A percentile compares a stretch with the other conserved stretches of the same genome.
phyloP scores from a whole-genome alignment of 805 yeast species.

The Kluyveromyces dobzhanskii region DNA sequence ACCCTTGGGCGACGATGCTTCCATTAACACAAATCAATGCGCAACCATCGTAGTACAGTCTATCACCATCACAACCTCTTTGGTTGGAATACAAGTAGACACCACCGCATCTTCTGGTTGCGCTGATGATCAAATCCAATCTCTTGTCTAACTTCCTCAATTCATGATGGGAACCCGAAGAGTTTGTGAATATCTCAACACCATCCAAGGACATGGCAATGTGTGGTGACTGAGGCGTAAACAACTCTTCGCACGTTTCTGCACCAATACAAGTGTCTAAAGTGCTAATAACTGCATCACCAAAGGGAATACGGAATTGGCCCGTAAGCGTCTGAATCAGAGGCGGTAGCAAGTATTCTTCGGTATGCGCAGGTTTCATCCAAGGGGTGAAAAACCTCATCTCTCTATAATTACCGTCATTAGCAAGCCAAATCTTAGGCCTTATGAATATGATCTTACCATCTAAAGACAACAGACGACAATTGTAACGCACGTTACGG shows the following conservation, averaged over 20 bases:
- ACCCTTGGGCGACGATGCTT: constrained; percentile 82
- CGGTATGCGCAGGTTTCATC: constrained; percentile 71
- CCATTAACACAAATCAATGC: constrained; percentile 93
- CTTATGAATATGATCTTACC: constrained; percentile 76
- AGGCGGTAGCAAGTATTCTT: constrained; percentile 65
- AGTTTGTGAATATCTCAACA: constrained; percentile 92
- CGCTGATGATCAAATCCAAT: constrained; percentile 77
- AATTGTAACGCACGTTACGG: constrained; percentile 82
- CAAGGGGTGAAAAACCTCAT: constrained; percentile 97
- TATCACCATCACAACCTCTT: constrained; percentile 97
- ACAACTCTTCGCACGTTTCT: constrained; percentile 96
- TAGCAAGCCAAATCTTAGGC: constrained; percentile 89
- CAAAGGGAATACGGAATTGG: constrained; percentile 66
- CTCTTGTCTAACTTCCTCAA: constrained; percentile 82
- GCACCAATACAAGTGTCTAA: constrained; percentile 88
- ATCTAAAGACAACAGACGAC: constrained; percentile 76
- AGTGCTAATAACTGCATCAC: constrained; percentile 84
- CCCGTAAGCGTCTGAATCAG: constrained; percentile 55
- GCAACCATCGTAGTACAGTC: constrained; percentile 95
- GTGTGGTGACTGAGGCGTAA: constrained; percentile 95
- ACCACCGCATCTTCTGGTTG: constrained; percentile 95
- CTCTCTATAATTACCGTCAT: constrained; percentile 96
- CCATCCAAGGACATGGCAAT: constrained; percentile 89
- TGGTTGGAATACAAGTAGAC: constrained; percentile 90
- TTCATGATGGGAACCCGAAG: constrained; percentile 98